Conservation (phyloP, 371 early-diverging fungal species). For the Circinella umbellata region DNA sequence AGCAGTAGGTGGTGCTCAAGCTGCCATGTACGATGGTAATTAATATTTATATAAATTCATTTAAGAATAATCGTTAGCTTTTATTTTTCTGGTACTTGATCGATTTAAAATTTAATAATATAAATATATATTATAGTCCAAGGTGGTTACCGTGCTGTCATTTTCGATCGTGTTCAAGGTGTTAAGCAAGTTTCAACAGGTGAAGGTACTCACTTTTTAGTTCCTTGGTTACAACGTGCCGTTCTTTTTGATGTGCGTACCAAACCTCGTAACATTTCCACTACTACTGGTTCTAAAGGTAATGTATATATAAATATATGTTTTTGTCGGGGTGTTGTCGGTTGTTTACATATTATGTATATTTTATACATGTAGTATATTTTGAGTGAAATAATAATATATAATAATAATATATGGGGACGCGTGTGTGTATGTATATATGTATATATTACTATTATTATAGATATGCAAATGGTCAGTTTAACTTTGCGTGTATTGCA, state of each 20-base stretch:
- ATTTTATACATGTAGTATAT: no score
- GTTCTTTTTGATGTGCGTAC: slow-evolving; percentile 90
- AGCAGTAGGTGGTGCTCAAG: slow-evolving; percentile 71
- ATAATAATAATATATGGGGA: no score
- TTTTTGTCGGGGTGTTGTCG: no score
- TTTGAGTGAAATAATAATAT: no score
- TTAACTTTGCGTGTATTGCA: slow-evolving; percentile 95
- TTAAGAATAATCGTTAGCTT: neutral
- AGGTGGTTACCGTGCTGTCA: slow-evolving; percentile 96
- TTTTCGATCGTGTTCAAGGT: slow-evolving; percentile 96
- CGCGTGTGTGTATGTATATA: no score
- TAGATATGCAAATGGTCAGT: slow-evolving; percentile 91
- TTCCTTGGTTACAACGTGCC: slow-evolving; percentile 91
- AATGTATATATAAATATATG: neutral
- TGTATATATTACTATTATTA: no score
- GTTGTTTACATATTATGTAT: no score
- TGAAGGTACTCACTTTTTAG: slow-evolving; percentile 97
- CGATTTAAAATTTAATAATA: neutral
- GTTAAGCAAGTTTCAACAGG: slow-evolving; percentile 79
- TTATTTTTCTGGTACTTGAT: neutral
- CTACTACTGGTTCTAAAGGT: slow-evolving; percentile 85
- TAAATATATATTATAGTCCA: slow-evolving; percentile 65
- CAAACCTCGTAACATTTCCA: slow-evolving; percentile 95
- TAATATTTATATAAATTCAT: neutral
- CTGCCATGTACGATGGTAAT: slow-evolving; percentile 94